Percentiles rank a stretch among this genome's conserved stretches.
Evolutionary conservation across 2,329 filamentous ascomycete species (phyloP).

Genomic region (Clarireedia hainanense): DNA sequence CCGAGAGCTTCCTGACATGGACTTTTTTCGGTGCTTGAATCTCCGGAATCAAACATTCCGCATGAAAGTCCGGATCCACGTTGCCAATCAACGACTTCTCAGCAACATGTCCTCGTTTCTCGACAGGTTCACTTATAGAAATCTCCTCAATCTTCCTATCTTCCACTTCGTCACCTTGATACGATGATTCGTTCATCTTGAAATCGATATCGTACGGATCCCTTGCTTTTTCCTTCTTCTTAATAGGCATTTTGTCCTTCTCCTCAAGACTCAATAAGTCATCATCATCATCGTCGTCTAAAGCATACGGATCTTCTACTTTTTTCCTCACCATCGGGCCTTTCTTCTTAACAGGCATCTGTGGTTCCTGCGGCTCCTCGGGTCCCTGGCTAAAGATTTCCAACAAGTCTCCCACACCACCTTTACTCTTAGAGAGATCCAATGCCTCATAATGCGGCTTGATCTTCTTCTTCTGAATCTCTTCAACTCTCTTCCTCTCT

Average conservation of each 20-base stretch:
- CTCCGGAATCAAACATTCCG: constrained; percentile 19
- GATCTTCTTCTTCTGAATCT: neutral
- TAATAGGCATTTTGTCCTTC: neutral
- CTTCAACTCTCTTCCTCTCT: constrained; percentile 13
- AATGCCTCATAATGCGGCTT: constrained; percentile 1
- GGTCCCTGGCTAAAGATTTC: constrained; percentile 7
- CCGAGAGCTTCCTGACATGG: neutral
- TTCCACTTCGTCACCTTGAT: neutral
- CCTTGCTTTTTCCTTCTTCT: constrained; percentile 4
- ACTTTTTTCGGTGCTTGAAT: neutral
- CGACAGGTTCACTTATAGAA: no score
- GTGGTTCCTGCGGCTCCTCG: constrained; percentile 3
- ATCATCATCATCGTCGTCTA: constrained; percentile 7
- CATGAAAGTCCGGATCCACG: constrained; percentile 23
- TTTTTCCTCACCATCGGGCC: neutral
- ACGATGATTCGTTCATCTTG: constrained; percentile 1
- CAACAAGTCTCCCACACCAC: constrained; percentile 4
- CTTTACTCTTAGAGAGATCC: neutral
- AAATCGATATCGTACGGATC: neutral
- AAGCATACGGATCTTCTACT: constrained; percentile 2
- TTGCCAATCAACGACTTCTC: constrained; percentile 15
- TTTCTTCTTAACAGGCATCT: constrained; percentile 5
- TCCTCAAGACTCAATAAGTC: neutral
- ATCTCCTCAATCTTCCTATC: neutral
- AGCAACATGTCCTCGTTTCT: neutral